These are phyloP conservation scores for Colletotrichum musicola DNA, from an alignment of 2,329 filamentous ascomycete genomes.

Conservation along the genomic window DNA sequence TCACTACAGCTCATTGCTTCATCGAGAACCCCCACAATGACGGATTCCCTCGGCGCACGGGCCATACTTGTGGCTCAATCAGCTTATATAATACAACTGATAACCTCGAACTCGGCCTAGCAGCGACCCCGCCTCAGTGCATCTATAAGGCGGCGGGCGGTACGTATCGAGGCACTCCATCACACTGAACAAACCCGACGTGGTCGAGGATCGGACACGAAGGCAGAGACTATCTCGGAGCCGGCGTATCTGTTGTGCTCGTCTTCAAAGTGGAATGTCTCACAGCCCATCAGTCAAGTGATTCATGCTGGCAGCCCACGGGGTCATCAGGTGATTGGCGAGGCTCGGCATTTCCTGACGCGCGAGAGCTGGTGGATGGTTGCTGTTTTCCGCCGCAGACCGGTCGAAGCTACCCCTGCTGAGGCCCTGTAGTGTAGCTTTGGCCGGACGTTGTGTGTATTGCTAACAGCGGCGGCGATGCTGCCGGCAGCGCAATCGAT, in stretches of 20 bases:
- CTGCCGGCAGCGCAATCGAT: slow-evolving; percentile 1
- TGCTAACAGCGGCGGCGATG: neutral
- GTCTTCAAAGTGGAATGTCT: slow-evolving; percentile 35
- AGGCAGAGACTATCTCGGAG: slow-evolving; percentile 10
- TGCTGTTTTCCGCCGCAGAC: slow-evolving; percentile 5
- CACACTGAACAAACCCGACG: neutral
- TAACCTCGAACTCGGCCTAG: neutral
- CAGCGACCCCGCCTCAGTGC: neutral
- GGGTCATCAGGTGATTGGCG: slow-evolving; percentile 39
- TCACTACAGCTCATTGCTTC: neutral
- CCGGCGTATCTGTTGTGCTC: slow-evolving; percentile 25
- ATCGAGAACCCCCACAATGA: slow-evolving; percentile 21
- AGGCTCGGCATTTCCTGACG: slow-evolving; percentile 37
- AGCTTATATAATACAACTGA: slow-evolving; percentile 10
- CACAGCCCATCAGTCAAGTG: slow-evolving; percentile 40
- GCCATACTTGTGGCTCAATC: slow-evolving; percentile 6
- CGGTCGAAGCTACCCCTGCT: slow-evolving; percentile 27
- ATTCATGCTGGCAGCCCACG: slow-evolving; percentile 36
- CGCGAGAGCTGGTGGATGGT: slow-evolving; percentile 22
- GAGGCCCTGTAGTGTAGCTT: neutral
- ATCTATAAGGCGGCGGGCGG: neutral
- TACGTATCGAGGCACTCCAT: neutral
- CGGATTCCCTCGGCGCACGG: slow-evolving; percentile 19
- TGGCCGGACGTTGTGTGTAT: slow-evolving; percentile 1
- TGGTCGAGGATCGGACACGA: neutral